Base-by-base conservation (phyloP, 225 moss, liverwort and hornwort species). In the Marchantia polymorpha region DNA sequence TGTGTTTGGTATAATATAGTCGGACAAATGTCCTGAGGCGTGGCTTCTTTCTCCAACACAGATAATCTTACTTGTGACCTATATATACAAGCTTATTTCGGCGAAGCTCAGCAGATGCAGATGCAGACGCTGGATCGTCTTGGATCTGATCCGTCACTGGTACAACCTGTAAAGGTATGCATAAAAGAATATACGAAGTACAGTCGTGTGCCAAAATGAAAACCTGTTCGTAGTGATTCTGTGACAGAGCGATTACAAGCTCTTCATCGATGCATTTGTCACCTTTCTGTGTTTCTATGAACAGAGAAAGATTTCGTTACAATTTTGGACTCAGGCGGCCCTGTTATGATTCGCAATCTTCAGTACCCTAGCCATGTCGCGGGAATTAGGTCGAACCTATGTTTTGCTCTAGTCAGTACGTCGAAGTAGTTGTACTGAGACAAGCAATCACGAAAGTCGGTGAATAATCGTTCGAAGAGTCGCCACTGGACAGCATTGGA, bases 401-500 rank as follows among this genome's bases (percentile, higher is more conserved):
- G 90, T 84, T 94, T 93, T 65, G 93, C 93, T 74, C 91, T 90
- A 12, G 92, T 88, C 48, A 97, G 80, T 49, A 94, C 90, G 77
- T 93, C 91, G 69, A 94, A 93, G 79, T 97, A 97, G 85, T 94
- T 94, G 79, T 94, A 92, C 69, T 92, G 92, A 10, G 93, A 87
- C 58, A 97, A 87, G 85, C 94, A 97, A 74, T 97, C 97, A 65
- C 97, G 93, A 74, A 97, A 97, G 82, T 94, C 97, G 2, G 94
- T 97, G 87, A 97, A 94, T 76, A 97, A 93, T 25, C 97, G 94
- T 88, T 97, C 97, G 85, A 97, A 97, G 52, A 97, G 79, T 79
- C 92, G 88, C 97, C 94, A 94, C 73, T 94, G 97, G 60, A 94
- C 94, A 74, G 90, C 94, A 84, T 89, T 89, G 52, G 94, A 93